Evolutionary conservation across 495 filamentous ascomycete genomes (phyloP).

Genomic region (Neohortaea acidophila): DNA sequence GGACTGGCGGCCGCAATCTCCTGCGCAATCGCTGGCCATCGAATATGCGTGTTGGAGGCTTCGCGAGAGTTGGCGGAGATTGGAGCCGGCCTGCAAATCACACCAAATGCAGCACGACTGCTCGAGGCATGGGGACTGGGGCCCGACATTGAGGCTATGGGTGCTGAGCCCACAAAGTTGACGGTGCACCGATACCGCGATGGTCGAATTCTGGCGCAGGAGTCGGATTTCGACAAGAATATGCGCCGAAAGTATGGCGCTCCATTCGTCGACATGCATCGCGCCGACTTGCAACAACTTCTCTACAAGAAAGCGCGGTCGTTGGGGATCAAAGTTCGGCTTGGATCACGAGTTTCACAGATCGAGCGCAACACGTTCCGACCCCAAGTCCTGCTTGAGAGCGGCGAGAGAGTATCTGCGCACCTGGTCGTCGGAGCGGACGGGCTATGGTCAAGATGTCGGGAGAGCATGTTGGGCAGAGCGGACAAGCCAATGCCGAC

Average conservation of each 20-base stretch:
- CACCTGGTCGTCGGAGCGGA: constrained; percentile 5
- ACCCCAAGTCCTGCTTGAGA: constrained; percentile 1
- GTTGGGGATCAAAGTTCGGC: constrained; percentile 3
- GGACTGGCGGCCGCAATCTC: constrained; percentile 33
- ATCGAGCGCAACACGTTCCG: neutral
- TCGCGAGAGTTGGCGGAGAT: constrained; percentile 26
- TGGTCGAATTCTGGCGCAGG: constrained; percentile 37
- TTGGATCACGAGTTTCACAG: neutral
- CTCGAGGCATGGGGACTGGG: constrained; percentile 40
- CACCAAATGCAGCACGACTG: constrained; percentile 41
- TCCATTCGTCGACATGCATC: constrained; percentile 6
- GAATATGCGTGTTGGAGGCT: constrained; percentile 18
- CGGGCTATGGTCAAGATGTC: constrained; percentile 5
- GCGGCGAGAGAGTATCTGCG: neutral
- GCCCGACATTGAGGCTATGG: constrained; percentile 30
- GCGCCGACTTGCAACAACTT: constrained; percentile 3
- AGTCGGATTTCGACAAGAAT: constrained; percentile 15
- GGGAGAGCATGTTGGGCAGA: neutral
- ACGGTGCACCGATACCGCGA: constrained; percentile 45
- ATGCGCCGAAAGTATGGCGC: constrained; percentile 4
- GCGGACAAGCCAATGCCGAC: constrained; percentile 1
- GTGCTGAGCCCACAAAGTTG: constrained; percentile 37
- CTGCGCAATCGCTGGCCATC: constrained; percentile 20
- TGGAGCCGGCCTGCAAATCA: constrained; percentile 40
- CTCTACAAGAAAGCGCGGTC: neutral